phyloP scores from a whole-genome alignment of 1,139 yeast species.

The Taiozyma sp. region DNA sequence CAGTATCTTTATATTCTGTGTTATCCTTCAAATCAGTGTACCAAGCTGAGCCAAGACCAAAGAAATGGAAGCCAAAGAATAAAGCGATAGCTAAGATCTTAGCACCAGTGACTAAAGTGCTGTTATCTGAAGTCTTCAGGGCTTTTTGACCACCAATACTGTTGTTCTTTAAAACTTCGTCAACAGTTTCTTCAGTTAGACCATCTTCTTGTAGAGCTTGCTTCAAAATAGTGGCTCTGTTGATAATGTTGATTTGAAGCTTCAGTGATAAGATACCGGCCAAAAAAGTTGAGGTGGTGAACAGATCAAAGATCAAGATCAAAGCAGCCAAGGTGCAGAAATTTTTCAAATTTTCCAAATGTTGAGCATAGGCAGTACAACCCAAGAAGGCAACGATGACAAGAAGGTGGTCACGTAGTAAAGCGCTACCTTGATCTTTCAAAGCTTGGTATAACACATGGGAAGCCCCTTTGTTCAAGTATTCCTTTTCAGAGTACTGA shows the following conservation, averaged over 20 bases:
- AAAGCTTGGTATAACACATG: constrained; percentile 52
- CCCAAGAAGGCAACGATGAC: constrained; percentile 71
- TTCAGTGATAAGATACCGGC: constrained; percentile 85
- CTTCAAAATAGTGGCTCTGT: constrained; percentile 76
- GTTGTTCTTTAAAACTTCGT: constrained; percentile 49
- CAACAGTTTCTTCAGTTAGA: constrained; percentile 69
- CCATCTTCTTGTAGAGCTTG: constrained; percentile 94
- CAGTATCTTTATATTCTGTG: constrained; percentile 25
- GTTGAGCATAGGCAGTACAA: constrained; percentile 65
- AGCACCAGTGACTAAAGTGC: constrained; percentile 48
- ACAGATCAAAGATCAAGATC: constrained; percentile 67
- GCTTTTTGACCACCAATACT: constrained; percentile 31
- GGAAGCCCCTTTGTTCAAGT: constrained; percentile 29
- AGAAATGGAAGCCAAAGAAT: constrained; percentile 69
- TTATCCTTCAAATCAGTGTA: constrained; percentile 46
- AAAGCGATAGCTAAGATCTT: constrained; percentile 65
- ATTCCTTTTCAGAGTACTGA: constrained; percentile 32
- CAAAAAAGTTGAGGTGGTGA: constrained; percentile 78
- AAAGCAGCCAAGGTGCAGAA: constrained; percentile 78
- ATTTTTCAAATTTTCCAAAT: constrained; percentile 71
- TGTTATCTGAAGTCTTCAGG: constrained; percentile 26
- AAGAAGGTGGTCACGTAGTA: constrained; percentile 75
- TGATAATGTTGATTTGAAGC: constrained; percentile 85
- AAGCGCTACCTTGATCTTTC: constrained; percentile 59
- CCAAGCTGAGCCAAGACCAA: constrained; percentile 75